Evolutionary conservation across 2,329 filamentous ascomycete genomes (phyloP).

Genomic region (Drechslerella coelobrocha): DNA sequence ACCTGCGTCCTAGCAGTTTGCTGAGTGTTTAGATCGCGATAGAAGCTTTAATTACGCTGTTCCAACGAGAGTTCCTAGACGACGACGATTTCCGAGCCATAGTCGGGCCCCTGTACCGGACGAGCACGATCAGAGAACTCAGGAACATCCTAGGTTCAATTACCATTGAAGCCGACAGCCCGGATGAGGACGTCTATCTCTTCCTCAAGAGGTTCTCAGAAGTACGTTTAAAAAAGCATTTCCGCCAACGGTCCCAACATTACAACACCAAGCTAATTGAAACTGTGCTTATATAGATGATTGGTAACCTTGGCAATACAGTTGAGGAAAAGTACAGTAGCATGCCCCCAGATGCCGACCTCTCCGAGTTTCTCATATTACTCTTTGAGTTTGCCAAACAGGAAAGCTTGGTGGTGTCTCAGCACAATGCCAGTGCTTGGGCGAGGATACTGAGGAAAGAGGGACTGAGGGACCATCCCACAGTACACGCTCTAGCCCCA

Average conservation of each 20-base stretch:
- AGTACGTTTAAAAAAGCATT: conserved; percentile 62
- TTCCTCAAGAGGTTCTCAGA: conserved; percentile 94
- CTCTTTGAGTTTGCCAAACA: conserved; percentile 80
- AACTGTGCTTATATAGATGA: conserved; percentile 65
- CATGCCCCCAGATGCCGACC: conserved; percentile 70
- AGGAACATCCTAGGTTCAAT: conserved; percentile 81
- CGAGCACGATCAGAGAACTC: conserved; percentile 74
- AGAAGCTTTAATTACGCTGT: conserved; percentile 83
- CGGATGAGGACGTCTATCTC: conserved; percentile 90
- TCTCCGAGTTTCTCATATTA: conserved; percentile 78
- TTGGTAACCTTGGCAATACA: conserved; percentile 83
- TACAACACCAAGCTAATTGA: conserved; percentile 4
- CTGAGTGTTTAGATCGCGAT: conserved; percentile 69
- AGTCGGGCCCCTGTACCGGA: conserved; percentile 78
- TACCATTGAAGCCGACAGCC: conserved; percentile 76
- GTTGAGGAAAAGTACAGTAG: conserved; percentile 77
- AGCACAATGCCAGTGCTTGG: conserved; percentile 90
- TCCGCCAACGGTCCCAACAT: background rate
- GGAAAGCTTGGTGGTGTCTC: conserved; percentile 88
- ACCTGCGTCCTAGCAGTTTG: background rate
- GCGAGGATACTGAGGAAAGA: conserved; percentile 78
- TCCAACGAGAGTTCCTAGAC: conserved; percentile 74
- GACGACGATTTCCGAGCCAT: conserved; percentile 80
- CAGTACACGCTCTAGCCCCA: conserved; percentile 70
- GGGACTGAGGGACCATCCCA: conserved; percentile 70